A percentile compares a stretch with the other conserved stretches of the same genome.
Evolutionary conservation across 1,284 basidiomycete species (phyloP).

Genomic region (Sporisorium reilianum): DNA sequence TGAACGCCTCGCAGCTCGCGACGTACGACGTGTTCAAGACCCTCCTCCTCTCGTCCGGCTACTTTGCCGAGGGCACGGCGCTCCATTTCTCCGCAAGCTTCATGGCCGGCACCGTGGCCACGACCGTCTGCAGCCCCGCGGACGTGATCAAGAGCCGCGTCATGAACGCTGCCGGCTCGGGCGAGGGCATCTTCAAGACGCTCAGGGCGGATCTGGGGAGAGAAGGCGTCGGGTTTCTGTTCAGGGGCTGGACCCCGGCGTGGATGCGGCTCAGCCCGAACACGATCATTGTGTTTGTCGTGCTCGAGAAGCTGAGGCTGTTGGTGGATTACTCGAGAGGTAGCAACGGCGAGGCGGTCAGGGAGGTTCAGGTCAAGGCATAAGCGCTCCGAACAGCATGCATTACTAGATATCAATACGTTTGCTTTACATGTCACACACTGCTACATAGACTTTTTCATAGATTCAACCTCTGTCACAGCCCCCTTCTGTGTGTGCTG

Average conservation of each 20-base stretch:
- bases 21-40: conserved; percentile 74
- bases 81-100: conserved; percentile 72
- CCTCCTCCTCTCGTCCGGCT: conserved; percentile 68
- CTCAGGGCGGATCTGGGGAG: conserved; percentile 56
- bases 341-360: not conserved
- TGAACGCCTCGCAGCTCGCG: conserved; percentile 71
- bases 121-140: conserved; percentile 68
- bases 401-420: not conserved
- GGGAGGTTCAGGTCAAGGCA: conserved; percentile 17
- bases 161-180: conserved; percentile 68
- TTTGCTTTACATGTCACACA: not conserved
- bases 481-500: not conserved
- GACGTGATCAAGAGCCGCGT: conserved; percentile 73
- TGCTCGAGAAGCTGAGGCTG: conserved; percentile 61
- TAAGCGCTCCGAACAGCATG: conserved; percentile 1
- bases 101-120: conserved; percentile 73
- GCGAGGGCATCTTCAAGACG: conserved; percentile 46
- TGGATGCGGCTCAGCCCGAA: conserved; percentile 70
- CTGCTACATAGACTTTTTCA: not conserved
- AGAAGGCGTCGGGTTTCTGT: conserved; percentile 72
- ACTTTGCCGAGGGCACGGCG: conserved; percentile 71
- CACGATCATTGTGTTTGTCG: conserved; percentile 66
- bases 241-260: conserved; percentile 74
- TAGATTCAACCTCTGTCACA: not conserved
- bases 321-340: conserved; percentile 55